Base-by-base conservation (phyloP, 768 basidiomycete genomes). In the Suillus luteus region DNA sequence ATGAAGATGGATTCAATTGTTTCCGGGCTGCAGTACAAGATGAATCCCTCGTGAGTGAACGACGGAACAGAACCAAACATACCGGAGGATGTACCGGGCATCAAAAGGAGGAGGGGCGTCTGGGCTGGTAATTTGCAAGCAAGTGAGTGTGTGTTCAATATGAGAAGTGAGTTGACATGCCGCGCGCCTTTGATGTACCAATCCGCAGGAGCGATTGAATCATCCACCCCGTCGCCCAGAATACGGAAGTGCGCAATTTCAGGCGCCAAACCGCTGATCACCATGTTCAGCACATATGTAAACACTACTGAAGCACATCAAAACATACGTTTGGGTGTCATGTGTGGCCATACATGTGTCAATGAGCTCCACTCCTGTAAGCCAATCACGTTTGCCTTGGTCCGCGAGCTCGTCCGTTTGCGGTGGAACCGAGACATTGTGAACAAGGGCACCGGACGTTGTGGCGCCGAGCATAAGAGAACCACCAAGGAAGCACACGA, bases 1-100 rank as follows among this genome's bases (percentile, higher is more conserved):
- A 95, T 79, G 81, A 98, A 96, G 46, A 97, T 86, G 0, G 93
- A 95, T 74, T 99, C 96, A 31, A 95, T 85, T 1, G 96, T 99
- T 79, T 99, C 96, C 2, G 96, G 96, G 8, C 93, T 90, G 68
- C 9, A 46, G 22, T 40, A 40, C n/a, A 60, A 15, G 60, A 6
- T 41, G 60, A 58, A 19, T 37, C n/a, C 46, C 40, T 35, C 14
- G 24, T 9, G 24, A 14, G 17, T 11, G 22, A 46, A 37, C 51
- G 14, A 37, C 31, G 31, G 46, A 40, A 58, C 22, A 55, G 48
- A 37, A 51, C 52, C n/a, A 43, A 60, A 73, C 82, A 31, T 63
- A 86, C 85, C 95, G 87, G 10, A 99, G 86, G 75, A 98, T 97
- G 73, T 99, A 97, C 44, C 95, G 86, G 12, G 94, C 94, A 68